Evolutionary conservation across 1,139 yeast genomes (phyloP).

Genomic region (Zygosaccharomyces sapae): DNA sequence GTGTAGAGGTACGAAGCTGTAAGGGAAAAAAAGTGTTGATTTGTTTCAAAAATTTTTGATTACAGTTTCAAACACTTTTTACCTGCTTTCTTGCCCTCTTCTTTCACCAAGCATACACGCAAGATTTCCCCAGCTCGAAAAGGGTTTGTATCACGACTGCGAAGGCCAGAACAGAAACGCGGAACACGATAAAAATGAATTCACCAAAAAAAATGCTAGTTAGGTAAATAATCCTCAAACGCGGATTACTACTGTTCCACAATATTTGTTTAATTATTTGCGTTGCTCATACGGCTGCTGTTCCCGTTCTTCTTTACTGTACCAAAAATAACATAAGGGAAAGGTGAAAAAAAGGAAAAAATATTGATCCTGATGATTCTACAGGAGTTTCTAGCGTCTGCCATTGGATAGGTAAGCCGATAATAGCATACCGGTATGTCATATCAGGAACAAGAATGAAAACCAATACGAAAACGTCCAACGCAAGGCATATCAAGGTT

Average conservation of each 20-base stretch:
- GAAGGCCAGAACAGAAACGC: neutral
- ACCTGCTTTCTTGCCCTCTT: neutral
- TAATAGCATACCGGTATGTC: too few species aligned
- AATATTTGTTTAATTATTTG: too few species aligned
- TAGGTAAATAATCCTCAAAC: neutral
- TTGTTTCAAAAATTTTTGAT: neutral
- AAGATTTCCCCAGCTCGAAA: neutral
- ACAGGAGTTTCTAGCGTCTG: neutral
- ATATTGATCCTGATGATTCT: neutral
- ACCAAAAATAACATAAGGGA: neutral
- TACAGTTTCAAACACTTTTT: neutral
- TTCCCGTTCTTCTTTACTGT: neutral
- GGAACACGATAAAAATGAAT: neutral
- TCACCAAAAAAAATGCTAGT: neutral
- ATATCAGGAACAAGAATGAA: too few species aligned
- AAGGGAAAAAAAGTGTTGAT: neutral
- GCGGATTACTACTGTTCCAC: neutral
- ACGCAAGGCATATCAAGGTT: too few species aligned
- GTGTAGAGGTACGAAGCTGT: neutral
- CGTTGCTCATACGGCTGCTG: neutral
- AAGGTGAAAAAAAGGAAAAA: too few species aligned
- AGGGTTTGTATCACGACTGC: neutral
- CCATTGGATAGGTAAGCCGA: too few species aligned
- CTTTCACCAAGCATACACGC: neutral
- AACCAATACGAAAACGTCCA: too few species aligned